Base-by-base conservation (phyloP, 805 yeast species). In the Saturnispora kantuleensis region DNA sequence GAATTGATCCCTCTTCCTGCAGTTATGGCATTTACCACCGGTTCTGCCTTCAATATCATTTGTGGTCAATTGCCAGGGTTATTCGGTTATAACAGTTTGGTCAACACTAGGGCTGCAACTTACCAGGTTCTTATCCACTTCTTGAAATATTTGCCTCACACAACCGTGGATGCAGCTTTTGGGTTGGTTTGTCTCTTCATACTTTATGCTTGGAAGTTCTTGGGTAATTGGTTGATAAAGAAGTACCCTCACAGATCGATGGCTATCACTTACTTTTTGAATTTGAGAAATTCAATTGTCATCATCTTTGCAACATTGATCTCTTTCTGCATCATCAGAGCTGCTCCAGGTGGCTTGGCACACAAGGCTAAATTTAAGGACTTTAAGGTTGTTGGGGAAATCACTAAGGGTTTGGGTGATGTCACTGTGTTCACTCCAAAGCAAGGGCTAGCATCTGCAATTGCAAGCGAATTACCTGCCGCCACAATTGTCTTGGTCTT, bases 21-120 rank as follows among this genome's bases (percentile, higher is more conserved):
- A 1, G 95, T 89, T 35, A 71, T 87, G 65, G 97, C 97, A 0
- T 89, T 88, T 68, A 89, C 89, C 90, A 74, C 90, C 31, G 97
- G 97, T 42, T 88, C 96, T 4, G 96, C 97, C 2, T 74, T 89
- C 56, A 80, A 71, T 56, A 89, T 89, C 58, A 70, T 82, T 31
- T 63, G 70, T 48, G 97, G 97, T 18, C 97, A 89, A 67, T 79
- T 89, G 6, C 95, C 97, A 4, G 82, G 71, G 4, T 70, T 89
- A 47, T 72, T 89, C 84, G 97, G 97, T 13, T 83, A 71, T 65
- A 70, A 60, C 53, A 76, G 66, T 13, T 47, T 52, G 30, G 86
- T 88, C 46, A 79, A 85, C 66, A 83, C 95, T 10, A 78, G 93
- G 64, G 74, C 57, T 2, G 68, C 88, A 0, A 70, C 95, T 5